Evolutionary conservation across 345 rosid species (phyloP), one percentile per base, ranked within the genome.

Genomic region (Dovyalis caffra): DNA sequence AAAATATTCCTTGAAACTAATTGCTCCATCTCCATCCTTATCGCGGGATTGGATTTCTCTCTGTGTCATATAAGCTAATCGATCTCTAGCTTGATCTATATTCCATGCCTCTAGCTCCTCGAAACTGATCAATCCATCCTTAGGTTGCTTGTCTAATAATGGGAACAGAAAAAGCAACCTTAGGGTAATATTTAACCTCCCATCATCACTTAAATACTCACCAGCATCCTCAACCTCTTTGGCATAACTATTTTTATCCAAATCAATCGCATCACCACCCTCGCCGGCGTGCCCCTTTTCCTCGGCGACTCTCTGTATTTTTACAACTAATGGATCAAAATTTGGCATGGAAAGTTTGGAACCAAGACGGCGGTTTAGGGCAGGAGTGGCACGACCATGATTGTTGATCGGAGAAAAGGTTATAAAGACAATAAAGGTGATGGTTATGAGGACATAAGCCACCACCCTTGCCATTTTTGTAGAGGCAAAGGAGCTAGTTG

Each of bases 21-120:
- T 75, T 37, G 68, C 86, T 20, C 88, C 88, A 66, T 92, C 93
- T 0, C 81, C 79, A 82, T 92, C 78, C 73, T 76, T 83, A 62
- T 92, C 94, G 56, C 65, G 81, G 58, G 68, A 78, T 51, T 74
- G 68, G 56, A 92, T 34, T 70, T 87, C 89, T 31, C 77, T 84
- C 33, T 75, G 77, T 1, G 94, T 86, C 77, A 81, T 81, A 38
- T 83, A 86, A 23, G 63, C 69, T 79, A 91, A 83, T 43, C 87
- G 83, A 34, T 88, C 87, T 12, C 72, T 61, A 1, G 90, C 88
- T 70, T 83, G 93, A 25, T 80, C 77, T 64, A 61, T 26, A 71
- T 87, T 87, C 96, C 94, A 91, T 10, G 72, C 82, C 66, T 83
- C 88, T 25, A 93, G 84, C 89, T 93, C 97, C 45, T 80, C 74